Evolutionary conservation across 495 filamentous ascomycete genomes (phyloP).

Genomic region (Halenospora varia): DNA sequence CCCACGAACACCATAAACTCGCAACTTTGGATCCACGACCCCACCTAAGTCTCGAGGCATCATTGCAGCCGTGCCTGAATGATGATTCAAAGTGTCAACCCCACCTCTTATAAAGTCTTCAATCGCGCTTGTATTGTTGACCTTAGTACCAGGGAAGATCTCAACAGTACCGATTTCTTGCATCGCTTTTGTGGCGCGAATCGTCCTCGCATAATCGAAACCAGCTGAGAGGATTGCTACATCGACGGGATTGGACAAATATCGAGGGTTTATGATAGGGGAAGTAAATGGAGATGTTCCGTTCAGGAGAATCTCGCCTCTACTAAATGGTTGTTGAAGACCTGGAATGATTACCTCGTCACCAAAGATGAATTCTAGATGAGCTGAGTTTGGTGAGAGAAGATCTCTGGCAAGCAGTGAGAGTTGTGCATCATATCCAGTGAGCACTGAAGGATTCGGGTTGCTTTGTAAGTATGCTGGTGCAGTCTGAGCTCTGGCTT

Average conservation of each 20-base stretch:
- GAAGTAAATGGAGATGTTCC: constrained; percentile 31
- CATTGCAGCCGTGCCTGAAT: constrained; percentile 49
- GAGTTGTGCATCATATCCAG: constrained; percentile 6
- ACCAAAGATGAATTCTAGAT: constrained; percentile 10
- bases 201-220: constrained; percentile 11
- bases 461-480: not conserved
- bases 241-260: constrained; percentile 33
- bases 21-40: constrained; percentile 44
- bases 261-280: constrained; percentile 31
- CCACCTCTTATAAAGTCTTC: constrained; percentile 3
- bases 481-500: not conserved
- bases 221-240: constrained; percentile 27
- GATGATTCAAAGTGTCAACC: constrained; percentile 14
- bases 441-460: not conserved
- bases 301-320: constrained; percentile 37
- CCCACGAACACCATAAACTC: constrained; percentile 43
- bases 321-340: constrained; percentile 31
- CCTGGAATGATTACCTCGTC: constrained; percentile 3
- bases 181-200: constrained; percentile 15
- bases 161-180: constrained; percentile 14
- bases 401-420: not conserved
- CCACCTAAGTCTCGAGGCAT: constrained; percentile 35
- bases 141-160: constrained; percentile 1
- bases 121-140: not conserved
- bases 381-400: not conserved